phyloP scores from a whole-genome alignment of 768 basidiomycete genomes.

The Fistulinella prunicolor region DNA sequence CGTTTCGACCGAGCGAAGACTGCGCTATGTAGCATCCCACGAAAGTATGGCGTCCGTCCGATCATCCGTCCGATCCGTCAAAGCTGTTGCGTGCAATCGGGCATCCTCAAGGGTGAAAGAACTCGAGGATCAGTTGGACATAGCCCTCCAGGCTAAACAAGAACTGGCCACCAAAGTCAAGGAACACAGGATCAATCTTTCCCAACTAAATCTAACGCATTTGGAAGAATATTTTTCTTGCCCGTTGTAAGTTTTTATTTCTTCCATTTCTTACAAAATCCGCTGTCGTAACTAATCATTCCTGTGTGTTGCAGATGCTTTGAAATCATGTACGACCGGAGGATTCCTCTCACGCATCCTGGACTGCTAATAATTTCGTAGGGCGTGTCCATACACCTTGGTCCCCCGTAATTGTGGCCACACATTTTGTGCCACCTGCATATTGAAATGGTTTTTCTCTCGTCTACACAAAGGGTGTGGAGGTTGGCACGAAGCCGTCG shows the following conservation, averaged over 20 bases:
- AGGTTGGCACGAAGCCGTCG: constrained; percentile 63
- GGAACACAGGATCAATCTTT: constrained; percentile 33
- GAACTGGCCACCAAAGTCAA: constrained; percentile 41
- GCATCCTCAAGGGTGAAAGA: constrained; percentile 38
- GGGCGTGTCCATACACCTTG: constrained; percentile 55
- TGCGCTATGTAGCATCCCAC: constrained; percentile 1
- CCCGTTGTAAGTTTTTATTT: constrained; percentile 45
- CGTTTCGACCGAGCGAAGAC: neutral
- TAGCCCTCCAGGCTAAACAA: constrained; percentile 40
- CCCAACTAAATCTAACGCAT: constrained; percentile 43
- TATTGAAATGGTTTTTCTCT: constrained; percentile 68
- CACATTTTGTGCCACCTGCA: constrained; percentile 64
- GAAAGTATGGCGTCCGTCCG: neutral
- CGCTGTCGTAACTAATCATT: constrained; percentile 10
- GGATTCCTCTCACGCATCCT: neutral
- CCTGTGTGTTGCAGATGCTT: constrained; percentile 47
- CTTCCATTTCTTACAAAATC: constrained; percentile 1
- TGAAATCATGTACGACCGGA: constrained; percentile 47
- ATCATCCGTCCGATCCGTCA: neutral
- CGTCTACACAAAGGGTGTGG: constrained; percentile 61
- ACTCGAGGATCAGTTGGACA: constrained; percentile 40
- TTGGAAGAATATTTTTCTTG: constrained; percentile 67
- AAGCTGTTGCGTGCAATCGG: constrained; percentile 30
- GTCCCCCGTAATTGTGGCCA: constrained; percentile 60
- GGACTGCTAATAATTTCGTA: constrained; percentile 9